Base-by-base conservation (phyloP, 108 stramenopile genomes). In the Cyclotella kingstonii region DNA sequence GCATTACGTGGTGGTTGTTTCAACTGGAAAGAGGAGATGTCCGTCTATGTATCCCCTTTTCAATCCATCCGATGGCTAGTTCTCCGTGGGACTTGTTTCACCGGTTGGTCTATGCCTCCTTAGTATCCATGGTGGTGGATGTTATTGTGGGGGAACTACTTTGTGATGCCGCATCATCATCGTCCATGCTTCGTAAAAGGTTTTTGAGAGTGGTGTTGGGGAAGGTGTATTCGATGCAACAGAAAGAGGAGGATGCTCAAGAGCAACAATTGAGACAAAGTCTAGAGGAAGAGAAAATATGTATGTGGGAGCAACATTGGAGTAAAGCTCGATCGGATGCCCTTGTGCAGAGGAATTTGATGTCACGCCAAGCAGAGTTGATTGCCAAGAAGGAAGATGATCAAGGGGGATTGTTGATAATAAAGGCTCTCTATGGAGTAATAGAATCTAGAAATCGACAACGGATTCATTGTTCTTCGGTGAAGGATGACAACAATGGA, bases 361-460 rank as follows among this genome's bases (percentile, higher is more conserved):
- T 75, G 73, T 12, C 21, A 18, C 59, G 59, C 34, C 73, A 69
- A 50, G 73, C 73, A 25, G 47, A 27, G 12, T 25, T 18, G 2
- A 49, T 39, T 31, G 35, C 54, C 14, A 48, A 68, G 48, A 54
- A 51, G 25, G 79, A 80, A 47, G 48, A 58, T 28, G 39, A 73
- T 12, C 46, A 41, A 29, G 47, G 59, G 8, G 79, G 79, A 8
- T 60, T 80, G 5, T 70, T 76, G 3, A 73, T 80, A 26, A 15
- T 63, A 29, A 66, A 68, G 9, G 79, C 79, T 27, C 30, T 63
- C 3, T 80, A 76, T 57, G 70, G 64, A 4, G 65, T 72, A 0
- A 64, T 61, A 54, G 69, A 60, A 35, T 43, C 31, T 19, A 52
- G 62, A 10, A 72, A 44, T 25, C 51, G 44, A 4, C n/a, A 54